phyloP scores from a whole-genome alignment of 352 stramenopile genomes.

The Globisporangium alternatum region DNA sequence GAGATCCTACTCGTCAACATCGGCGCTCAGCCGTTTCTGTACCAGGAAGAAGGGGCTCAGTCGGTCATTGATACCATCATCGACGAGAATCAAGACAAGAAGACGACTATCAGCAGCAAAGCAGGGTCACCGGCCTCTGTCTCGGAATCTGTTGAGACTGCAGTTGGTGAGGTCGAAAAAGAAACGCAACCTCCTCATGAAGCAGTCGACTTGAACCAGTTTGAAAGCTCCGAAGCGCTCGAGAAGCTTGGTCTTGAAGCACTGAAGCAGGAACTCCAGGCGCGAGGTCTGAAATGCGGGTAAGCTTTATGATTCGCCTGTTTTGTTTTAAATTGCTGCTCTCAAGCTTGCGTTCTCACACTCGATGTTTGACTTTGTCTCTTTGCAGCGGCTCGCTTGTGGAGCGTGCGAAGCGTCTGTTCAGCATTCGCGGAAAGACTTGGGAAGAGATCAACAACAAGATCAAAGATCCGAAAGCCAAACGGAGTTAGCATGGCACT shows the following conservation, averaged over 20 bases:
- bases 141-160: neutral
- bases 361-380: conserved; percentile 10
- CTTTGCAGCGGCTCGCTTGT: conserved; percentile 80
- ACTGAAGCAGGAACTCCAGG: conserved; percentile 91
- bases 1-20: conserved; percentile 87
- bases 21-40: conserved; percentile 71
- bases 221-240: conserved; percentile 62
- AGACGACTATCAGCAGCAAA: neutral
- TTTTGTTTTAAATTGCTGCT: neutral
- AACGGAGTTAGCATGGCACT: neutral
- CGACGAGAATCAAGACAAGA: neutral
- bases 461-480: conserved; percentile 58
- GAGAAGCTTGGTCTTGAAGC: conserved; percentile 86
- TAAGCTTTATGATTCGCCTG: conserved; percentile 27
- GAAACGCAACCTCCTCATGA: conserved; percentile 10
- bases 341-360: neutral
- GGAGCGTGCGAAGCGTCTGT: conserved; percentile 90
- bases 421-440: conserved; percentile 90
- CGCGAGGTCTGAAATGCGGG: conserved; percentile 96
- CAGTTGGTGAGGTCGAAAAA: neutral
- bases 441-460: conserved; percentile 89
- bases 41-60: conserved; percentile 37
- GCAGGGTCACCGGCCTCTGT: neutral
- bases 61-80: conserved; percentile 46
- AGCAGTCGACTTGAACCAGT: conserved; percentile 51